A percentile compares a stretch with the other conserved stretches of the same genome.
Conservation (phyloP, 2,329 filamentous ascomycete species). For the Thyridium curvatum region DNA sequence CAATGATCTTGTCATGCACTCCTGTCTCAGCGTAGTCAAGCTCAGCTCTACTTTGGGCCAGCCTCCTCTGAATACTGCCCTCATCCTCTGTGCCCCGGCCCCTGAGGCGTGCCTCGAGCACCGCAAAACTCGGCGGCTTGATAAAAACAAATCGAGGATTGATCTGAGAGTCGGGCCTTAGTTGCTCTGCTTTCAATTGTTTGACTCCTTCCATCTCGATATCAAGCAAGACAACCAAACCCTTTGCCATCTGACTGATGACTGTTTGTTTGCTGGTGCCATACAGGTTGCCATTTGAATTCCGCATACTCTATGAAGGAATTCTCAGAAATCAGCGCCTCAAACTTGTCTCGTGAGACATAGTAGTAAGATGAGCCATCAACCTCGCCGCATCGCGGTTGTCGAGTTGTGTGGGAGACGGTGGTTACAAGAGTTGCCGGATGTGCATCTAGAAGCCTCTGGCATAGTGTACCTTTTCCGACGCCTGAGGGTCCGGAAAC, state of each 20-base stretch:
- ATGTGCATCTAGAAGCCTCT: conserved; percentile 41
- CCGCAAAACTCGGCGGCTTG: conserved; percentile 13
- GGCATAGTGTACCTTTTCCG: conserved; percentile 50
- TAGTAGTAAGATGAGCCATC: conserved; percentile 14
- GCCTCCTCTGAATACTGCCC: conserved; percentile 30
- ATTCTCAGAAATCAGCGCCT: conserved; percentile 9
- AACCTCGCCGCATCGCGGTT: conserved; percentile 11
- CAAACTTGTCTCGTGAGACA: conserved; percentile 16
- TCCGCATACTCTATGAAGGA: conserved; percentile 17
- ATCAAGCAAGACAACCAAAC: conserved; percentile 54
- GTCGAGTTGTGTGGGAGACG: conserved; percentile 29
- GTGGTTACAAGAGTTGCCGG: conserved; percentile 48
- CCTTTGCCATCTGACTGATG: conserved; percentile 11
- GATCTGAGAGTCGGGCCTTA: too few relatives aligned
- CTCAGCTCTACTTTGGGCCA: conserved; percentile 15
- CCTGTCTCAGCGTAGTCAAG: conserved; percentile 29
- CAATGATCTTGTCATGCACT: conserved; percentile 34
- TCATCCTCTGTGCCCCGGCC: conserved; percentile 33
- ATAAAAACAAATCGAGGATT: conserved; percentile 15
- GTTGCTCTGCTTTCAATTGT: conserved; percentile 12
- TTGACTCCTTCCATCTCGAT: conserved; percentile 58
- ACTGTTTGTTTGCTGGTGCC: conserved; percentile 14
- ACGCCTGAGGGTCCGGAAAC: conserved; percentile 50
- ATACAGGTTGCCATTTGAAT: conserved; percentile 13
- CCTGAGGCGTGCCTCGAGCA: conserved; percentile 21